Evolutionary conservation across 2,329 filamentous ascomycete genomes (phyloP), one percentile per base, ranked within the genome.

Genomic region (Thermoascus crustaceus): DNA sequence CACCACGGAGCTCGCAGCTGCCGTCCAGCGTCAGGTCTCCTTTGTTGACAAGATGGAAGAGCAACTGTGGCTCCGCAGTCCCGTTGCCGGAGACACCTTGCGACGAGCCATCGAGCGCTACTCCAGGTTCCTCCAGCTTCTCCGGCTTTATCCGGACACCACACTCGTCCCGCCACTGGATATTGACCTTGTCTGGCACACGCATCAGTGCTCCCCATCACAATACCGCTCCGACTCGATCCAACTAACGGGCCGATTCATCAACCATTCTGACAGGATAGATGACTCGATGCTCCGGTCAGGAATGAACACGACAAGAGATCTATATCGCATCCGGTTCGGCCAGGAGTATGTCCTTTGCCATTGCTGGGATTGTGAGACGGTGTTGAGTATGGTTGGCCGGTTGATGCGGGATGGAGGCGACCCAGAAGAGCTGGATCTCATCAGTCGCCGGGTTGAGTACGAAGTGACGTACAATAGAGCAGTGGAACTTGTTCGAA

Each of bases 161-260:
- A 56, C 53, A 9, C 39, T 63, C 3, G 63, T 67, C 2, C 65
- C 66, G 0, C 66, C 64, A 0, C 43, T 65, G 4, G 64, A 67
- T 38, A 57, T 68, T 11, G 64, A 68, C 39, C 47, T 68, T 0
- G 55, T 55, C 1, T 68, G 65, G 66, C 62, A 67, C 31, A 68
- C 66, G 0, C 63, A 68, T 33, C 64, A 66, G 35, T 58, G 57
- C 30, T 54, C 52, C 1, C 48, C 58, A 0, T 38, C 17, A 2
- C 9, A 36, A 1, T 67, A 67, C 37, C 25, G 40, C 11, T 21
- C 25, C 2, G 27, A 33, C 2, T 48, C 39, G 23, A 29, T 29
- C 9, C 34, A 37, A 22, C 25, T 40, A 1, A 41, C 49, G 4
- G 50, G 50, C 8, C 39, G 43, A 11, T 51, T 53, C 30, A 46